Evolutionary conservation across 345 rosid genomes (phyloP).

Genomic region (Eucalyptus albens): DNA sequence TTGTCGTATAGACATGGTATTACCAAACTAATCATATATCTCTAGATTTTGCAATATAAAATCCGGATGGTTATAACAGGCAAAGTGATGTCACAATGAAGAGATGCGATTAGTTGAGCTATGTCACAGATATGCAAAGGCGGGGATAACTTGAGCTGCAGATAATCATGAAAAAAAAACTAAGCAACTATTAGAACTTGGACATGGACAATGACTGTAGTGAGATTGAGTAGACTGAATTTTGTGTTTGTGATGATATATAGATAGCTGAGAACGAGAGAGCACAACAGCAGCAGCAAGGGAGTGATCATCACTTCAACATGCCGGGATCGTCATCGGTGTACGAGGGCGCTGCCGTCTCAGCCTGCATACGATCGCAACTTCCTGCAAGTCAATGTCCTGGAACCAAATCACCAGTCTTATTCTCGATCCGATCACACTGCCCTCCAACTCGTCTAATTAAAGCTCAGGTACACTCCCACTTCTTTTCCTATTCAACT

Average conservation of each 20-base stretch:
- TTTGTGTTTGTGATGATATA: not conserved
- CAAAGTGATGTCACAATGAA: not conserved
- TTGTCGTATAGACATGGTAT: not conserved
- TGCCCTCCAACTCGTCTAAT: conserved; percentile 72
- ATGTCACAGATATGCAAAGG: not conserved
- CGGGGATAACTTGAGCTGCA: not conserved
- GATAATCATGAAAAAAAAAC: not conserved
- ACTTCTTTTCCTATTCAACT: not conserved
- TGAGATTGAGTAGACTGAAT: not conserved
- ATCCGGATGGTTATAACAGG: not conserved
- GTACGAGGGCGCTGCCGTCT: conserved; percentile 22
- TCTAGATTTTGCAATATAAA: not conserved
- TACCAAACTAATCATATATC: not conserved
- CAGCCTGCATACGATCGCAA: conserved; percentile 36
- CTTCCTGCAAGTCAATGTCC: conserved; percentile 47
- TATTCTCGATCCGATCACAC: conserved; percentile 35
- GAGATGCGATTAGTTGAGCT: not conserved
- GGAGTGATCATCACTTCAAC: not conserved
- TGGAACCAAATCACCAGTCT: conserved; percentile 44
- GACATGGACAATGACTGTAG: not conserved
- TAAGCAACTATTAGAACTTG: not conserved
- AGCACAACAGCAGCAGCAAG: conserved; percentile 15
- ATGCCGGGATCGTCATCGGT: conserved; percentile 11
- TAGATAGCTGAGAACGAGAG: conserved; percentile 63
- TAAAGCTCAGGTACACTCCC: not conserved